These are phyloP conservation scores for Podaxis sp. DNA, from an alignment of 768 basidiomycete genomes.

Conservation along the genomic window DNA sequence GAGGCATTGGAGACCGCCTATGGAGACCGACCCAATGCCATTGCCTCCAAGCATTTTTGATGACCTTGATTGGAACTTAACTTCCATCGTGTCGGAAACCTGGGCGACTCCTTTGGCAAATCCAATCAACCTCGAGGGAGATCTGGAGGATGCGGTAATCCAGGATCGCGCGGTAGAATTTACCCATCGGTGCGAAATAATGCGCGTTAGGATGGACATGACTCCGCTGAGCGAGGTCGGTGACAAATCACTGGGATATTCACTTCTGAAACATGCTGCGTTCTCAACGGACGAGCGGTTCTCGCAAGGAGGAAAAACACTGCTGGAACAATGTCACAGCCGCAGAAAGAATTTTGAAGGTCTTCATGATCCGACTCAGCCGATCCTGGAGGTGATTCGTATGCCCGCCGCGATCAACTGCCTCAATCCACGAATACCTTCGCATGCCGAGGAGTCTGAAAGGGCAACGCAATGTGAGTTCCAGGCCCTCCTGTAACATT, in stretches of 20 bases:
- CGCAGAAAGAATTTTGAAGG: constrained; percentile 63
- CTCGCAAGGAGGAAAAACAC: constrained; percentile 10
- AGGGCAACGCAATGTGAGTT: constrained; percentile 59
- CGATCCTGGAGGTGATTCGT: constrained; percentile 67
- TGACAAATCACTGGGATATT: constrained; percentile 56
- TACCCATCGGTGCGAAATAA: constrained; percentile 65
- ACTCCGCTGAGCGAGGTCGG: constrained; percentile 70
- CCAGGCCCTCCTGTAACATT: neutral
- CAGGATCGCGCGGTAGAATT: constrained; percentile 80
- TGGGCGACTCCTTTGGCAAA: constrained; percentile 52
- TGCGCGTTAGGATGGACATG: constrained; percentile 61
- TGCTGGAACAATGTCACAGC: constrained; percentile 12
- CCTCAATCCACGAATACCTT: constrained; percentile 47
- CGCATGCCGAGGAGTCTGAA: constrained; percentile 39
- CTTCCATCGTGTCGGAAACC: constrained; percentile 49
- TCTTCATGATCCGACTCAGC: constrained; percentile 61
- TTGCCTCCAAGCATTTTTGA: constrained; percentile 37
- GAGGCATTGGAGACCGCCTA: constrained; percentile 34
- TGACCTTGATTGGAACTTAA: constrained; percentile 63
- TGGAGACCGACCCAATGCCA: constrained; percentile 15
- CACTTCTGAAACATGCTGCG: neutral
- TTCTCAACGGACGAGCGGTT: constrained; percentile 8
- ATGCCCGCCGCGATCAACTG: constrained; percentile 53
- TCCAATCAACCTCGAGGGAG: constrained; percentile 38
- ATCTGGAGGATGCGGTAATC: constrained; percentile 63